Percentiles rank a stretch among this genome's conserved stretches.
Evolutionary conservation across 2,329 filamentous ascomycete genomes (phyloP).

Genomic region (Dactylellina cionopaga): DNA sequence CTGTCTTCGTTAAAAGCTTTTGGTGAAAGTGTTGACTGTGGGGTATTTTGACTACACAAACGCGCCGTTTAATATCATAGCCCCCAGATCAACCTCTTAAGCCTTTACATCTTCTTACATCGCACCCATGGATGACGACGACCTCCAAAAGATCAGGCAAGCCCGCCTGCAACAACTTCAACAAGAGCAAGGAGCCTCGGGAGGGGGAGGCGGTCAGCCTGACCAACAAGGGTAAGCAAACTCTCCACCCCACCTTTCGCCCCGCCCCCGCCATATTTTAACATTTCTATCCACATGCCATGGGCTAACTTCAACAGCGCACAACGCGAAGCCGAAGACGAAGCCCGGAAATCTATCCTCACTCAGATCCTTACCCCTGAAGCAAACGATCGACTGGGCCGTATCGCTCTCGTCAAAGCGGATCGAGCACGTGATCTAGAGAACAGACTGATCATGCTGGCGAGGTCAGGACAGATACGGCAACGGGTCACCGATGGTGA

Average conservation of each 20-base stretch:
- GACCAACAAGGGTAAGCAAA: constrained; percentile 67
- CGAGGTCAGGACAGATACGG: constrained; percentile 84
- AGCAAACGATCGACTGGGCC: constrained; percentile 88
- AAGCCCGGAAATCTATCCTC: constrained; percentile 80
- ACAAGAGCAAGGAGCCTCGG: constrained; percentile 69
- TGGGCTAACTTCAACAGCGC: constrained; percentile 57
- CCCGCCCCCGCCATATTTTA: constrained; percentile 59
- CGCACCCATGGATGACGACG: constrained; percentile 46
- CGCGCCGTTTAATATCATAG: no score
- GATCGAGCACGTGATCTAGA: constrained; percentile 89
- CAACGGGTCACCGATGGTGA: constrained; percentile 90
- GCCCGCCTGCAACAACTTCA: constrained; percentile 94
- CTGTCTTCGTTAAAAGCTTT: no score
- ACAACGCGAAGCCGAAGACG: constrained; percentile 66
- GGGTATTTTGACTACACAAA: not conserved
- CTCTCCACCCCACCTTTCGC: constrained; percentile 61
- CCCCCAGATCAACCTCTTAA: no score
- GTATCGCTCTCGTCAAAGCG: constrained; percentile 95
- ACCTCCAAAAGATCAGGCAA: constrained; percentile 76
- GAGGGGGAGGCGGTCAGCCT: constrained; percentile 25
- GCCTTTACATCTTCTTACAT: not conserved
- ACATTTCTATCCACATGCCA: not conserved
- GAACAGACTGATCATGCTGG: constrained; percentile 90
- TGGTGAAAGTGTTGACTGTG: not conserved
- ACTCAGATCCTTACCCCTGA: constrained; percentile 93